Conservation (phyloP, 2,329 filamentous ascomycete species). For the Cercospora sesami region DNA sequence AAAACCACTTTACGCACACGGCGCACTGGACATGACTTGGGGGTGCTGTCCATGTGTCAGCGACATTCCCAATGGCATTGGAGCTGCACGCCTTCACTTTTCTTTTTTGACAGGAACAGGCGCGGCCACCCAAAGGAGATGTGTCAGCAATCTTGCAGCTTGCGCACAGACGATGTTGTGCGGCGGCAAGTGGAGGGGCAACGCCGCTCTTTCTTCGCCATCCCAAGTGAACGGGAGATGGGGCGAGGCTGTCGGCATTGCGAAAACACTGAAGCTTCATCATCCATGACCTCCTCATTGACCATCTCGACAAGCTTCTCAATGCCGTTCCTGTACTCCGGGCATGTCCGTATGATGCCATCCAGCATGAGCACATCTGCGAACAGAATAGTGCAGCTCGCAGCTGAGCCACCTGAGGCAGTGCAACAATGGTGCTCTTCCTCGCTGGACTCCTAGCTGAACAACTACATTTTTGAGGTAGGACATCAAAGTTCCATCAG, state of each 20-base stretch:
- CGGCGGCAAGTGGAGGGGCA: background rate
- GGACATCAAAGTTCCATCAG: background rate
- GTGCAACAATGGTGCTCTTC: constrained; percentile 10
- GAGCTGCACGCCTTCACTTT: background rate
- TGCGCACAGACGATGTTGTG: background rate
- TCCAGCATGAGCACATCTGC: constrained; percentile 1
- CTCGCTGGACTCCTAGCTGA: background rate
- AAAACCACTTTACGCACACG: background rate
- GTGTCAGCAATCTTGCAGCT: background rate
- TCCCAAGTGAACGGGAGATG: background rate
- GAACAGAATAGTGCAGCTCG: background rate
- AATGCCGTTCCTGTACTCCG: background rate
- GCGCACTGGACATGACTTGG: constrained; percentile 15
- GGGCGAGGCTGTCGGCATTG: background rate
- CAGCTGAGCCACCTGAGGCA: constrained; percentile 15
- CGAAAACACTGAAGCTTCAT: background rate
- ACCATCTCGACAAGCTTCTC: background rate
- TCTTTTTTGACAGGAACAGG: constrained; percentile 1
- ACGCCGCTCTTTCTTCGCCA: background rate
- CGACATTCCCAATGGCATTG: background rate
- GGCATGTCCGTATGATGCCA: constrained; percentile 3
- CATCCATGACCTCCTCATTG: background rate
- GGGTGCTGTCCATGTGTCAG: constrained; percentile 3
- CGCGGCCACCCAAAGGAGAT: background rate
- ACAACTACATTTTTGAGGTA: background rate